Percentiles rank a stretch among this genome's conserved stretches.
Evolutionary conservation across 768 basidiomycete species (phyloP).

Genomic region (Udeniomyces megalosporus): DNA sequence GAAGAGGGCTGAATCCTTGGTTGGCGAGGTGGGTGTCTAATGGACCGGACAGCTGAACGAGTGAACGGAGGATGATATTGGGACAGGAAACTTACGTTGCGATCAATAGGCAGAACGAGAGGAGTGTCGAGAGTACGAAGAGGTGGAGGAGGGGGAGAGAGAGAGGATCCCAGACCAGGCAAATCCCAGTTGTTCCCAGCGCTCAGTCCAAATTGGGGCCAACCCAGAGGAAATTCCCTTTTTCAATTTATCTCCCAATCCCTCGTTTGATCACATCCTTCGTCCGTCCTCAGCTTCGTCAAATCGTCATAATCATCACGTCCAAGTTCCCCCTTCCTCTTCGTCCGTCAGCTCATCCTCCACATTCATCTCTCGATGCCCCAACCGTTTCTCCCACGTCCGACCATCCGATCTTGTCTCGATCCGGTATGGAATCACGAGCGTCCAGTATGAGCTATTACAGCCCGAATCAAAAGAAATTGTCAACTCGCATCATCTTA

Average conservation of each 20-base stretch:
- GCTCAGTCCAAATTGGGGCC: background rate
- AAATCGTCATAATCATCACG: background rate
- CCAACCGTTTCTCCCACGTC: conserved; percentile 55
- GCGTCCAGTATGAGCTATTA: conserved; percentile 51
- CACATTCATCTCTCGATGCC: conserved; percentile 45
- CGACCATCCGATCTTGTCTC: conserved; percentile 73
- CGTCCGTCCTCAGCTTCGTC: too few species aligned
- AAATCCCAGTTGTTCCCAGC: too few species aligned
- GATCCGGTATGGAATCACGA: conserved; percentile 65
- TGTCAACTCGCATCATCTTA: too few species aligned
- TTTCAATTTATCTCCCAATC: background rate
- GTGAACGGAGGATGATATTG: too few species aligned
- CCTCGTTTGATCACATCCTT: background rate
- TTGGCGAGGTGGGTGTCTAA: too few species aligned
- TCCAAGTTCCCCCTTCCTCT: conserved; percentile 31
- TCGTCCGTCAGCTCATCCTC: conserved; percentile 73
- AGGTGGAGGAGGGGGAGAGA: background rate
- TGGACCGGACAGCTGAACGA: too few species aligned
- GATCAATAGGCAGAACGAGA: too few species aligned
- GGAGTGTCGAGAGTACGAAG: too few species aligned
- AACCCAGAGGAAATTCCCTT: background rate
- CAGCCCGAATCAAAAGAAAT: too few species aligned
- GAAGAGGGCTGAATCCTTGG: too few species aligned
- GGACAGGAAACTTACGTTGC: too few species aligned
- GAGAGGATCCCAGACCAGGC: too few species aligned